phyloP scores from a whole-genome alignment of 2,329 filamentous ascomycete species.

The Colletotrichum somersetense region DNA sequence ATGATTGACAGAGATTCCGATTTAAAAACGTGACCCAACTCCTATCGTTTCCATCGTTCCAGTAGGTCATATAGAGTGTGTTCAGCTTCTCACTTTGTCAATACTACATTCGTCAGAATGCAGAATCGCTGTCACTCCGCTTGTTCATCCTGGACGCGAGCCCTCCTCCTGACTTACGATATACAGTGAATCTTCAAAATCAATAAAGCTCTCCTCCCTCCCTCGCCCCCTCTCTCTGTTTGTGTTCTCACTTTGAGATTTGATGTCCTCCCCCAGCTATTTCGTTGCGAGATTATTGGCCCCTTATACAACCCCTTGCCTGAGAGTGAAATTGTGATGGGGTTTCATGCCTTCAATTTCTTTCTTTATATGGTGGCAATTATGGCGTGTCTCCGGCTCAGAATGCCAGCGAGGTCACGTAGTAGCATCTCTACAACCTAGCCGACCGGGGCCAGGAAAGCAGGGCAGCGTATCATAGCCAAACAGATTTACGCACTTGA shows the following conservation, averaged over 20 bases:
- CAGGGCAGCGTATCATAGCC: too few relatives aligned
- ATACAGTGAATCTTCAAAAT: background rate
- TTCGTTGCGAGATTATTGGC: too few relatives aligned
- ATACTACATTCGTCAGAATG: background rate
- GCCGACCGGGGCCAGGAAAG: too few relatives aligned
- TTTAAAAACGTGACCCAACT: too few relatives aligned
- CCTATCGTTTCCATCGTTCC: background rate
- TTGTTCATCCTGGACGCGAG: background rate
- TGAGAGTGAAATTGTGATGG: too few relatives aligned
- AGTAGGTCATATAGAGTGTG: background rate
- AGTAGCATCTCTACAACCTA: too few relatives aligned
- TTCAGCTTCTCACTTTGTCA: background rate
- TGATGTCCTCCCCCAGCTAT: too few relatives aligned
- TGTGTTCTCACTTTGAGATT: too few relatives aligned
- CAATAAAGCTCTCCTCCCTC: background rate
- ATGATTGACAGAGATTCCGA: background rate
- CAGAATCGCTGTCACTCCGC: background rate
- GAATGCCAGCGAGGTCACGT: too few relatives aligned
- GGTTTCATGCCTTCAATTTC: too few relatives aligned
- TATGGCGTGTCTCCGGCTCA: too few relatives aligned
- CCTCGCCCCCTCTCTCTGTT: background rate
- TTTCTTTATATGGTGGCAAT: background rate
- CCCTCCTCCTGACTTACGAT: background rate
- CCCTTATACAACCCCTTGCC: too few relatives aligned
- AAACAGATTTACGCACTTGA: background rate